Evolutionary conservation across 805 yeast species (phyloP).

Genomic region (Wickerhamomyces ciferrii): DNA sequence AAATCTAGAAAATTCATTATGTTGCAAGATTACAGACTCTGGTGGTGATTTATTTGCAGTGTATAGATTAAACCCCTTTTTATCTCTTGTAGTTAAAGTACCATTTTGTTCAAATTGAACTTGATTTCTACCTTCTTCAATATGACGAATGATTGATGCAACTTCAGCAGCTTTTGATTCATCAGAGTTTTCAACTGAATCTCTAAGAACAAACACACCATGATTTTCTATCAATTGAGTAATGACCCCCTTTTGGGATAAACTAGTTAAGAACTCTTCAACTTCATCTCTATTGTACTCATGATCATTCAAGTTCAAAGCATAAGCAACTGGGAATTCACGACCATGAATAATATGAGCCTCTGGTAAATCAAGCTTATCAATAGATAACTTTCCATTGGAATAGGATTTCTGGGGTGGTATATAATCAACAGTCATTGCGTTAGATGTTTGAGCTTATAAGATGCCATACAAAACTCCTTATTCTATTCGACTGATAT

Average conservation of each 20-base stretch:
- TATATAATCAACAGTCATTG: not conserved
- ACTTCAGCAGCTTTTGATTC: slow-evolving; percentile 16
- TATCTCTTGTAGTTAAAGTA: slow-evolving; percentile 21
- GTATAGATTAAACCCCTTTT: slow-evolving; percentile 18
- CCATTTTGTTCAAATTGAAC: slow-evolving; percentile 25
- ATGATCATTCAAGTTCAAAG: not conserved
- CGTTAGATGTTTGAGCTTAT: not conserved
- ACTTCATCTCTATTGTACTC: not conserved
- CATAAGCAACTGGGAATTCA: slow-evolving; percentile 7
- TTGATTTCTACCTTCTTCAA: slow-evolving; percentile 19
- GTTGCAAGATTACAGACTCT: slow-evolving; percentile 20
- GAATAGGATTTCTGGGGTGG: not conserved
- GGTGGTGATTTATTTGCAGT: slow-evolving; percentile 30
- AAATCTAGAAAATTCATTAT: slow-evolving; percentile 29
- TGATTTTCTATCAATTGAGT: slow-evolving; percentile 17
- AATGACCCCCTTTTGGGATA: slow-evolving; percentile 20
- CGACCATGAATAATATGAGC: slow-evolving; percentile 6
- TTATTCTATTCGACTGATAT: no score
- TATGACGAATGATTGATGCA: slow-evolving; percentile 16
- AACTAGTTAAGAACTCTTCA: slow-evolving; percentile 6
- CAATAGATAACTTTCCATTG: slow-evolving; percentile 2
- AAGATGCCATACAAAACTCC: no score
- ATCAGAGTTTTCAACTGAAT: slow-evolving; percentile 10
- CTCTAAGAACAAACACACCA: slow-evolving; percentile 27
- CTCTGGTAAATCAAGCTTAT: slow-evolving; percentile 3